Conservation (phyloP, 2,329 filamentous ascomycete genomes). For the Neopestalotiopsis sp. region DNA sequence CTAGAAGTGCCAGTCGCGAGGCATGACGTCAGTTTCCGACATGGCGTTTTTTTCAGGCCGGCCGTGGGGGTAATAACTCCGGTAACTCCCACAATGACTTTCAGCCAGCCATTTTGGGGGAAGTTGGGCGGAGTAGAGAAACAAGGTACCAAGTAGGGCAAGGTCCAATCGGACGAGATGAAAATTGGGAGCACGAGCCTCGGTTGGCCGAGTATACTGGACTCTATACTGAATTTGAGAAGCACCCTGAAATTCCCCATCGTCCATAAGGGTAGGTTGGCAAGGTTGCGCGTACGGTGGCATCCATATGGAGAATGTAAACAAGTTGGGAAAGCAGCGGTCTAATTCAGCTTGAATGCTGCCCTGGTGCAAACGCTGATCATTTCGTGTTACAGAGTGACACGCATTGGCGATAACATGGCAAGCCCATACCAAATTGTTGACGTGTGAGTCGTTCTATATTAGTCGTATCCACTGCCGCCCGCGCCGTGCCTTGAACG, state of each 20-base stretch:
- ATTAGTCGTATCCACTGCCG: not conserved
- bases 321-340: not conserved
- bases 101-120: not conserved
- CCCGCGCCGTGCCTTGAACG: not conserved
- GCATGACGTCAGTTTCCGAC: conserved; percentile 6
- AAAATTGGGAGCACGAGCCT: not conserved
- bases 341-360: conserved; percentile 7
- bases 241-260: not conserved
- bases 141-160: not conserved
- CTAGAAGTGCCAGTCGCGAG: not conserved
- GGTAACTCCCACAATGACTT: not conserved
- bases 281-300: not conserved
- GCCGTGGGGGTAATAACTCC: not conserved
- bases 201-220: not conserved
- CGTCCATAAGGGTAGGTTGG: not conserved
- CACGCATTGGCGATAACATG: not conserved
- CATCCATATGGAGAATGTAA: not conserved
- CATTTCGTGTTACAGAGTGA: conserved; percentile 11
- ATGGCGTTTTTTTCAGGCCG: not conserved
- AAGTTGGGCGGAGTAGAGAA: not conserved
- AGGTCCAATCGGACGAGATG: not conserved
- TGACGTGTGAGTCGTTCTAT: conserved; percentile 7
- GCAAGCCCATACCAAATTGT: not conserved
- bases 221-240: not conserved
- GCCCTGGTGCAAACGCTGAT: not conserved